Base-by-base conservation (phyloP, 148 eudicot species). In the Cornus controversa region DNA sequence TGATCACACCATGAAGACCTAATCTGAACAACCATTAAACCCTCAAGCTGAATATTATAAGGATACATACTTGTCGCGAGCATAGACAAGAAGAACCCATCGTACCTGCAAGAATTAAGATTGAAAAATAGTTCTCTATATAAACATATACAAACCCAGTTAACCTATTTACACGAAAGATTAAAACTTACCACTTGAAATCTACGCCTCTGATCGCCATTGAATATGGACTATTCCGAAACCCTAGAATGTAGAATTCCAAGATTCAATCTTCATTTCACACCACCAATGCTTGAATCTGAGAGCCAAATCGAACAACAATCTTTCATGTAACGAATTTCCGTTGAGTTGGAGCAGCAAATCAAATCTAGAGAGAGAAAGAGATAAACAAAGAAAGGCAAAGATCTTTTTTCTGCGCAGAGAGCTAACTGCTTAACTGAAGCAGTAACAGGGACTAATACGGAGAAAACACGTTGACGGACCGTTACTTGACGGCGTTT, bases 51-150 rank as follows among this genome's bases (percentile, higher is more conserved):
- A 23, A 26, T 18, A 5, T 25, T 18, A 8, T 70, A 83, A 95
- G 98, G 99, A 93, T 96, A 93, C 99, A 91, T 90, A 79, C 97
- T 93, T 20, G 92, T 90, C 67, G 96, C 94, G 24, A 95, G 90
- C 99, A 95, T 95, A 67, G 99, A 90, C 92, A 95, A 84, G 89
- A 95, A 95, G 71, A 95, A 95, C 40, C 99, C 99, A 88, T 95
- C 99, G 79, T 95, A 95, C 99, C 99, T 95, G 87, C 79, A 86
- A 73, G 53, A 79, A 79, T 20, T 66, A 53, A 73, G 64, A 82
- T 16, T 29, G 26, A 63, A 72, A 69, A 16, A 16, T 77, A 82
- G 45, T 40, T 40, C 45, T 40, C 4, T 9, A 47, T 22, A 2
- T 36, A 36, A 22, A 45, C 4, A 13, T 28, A 1, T 42, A 53